A percentile compares a stretch with the other conserved stretches of the same genome.
Conservation (phyloP, 345 rosid genomes). For the Noccaea bulbosa region DNA sequence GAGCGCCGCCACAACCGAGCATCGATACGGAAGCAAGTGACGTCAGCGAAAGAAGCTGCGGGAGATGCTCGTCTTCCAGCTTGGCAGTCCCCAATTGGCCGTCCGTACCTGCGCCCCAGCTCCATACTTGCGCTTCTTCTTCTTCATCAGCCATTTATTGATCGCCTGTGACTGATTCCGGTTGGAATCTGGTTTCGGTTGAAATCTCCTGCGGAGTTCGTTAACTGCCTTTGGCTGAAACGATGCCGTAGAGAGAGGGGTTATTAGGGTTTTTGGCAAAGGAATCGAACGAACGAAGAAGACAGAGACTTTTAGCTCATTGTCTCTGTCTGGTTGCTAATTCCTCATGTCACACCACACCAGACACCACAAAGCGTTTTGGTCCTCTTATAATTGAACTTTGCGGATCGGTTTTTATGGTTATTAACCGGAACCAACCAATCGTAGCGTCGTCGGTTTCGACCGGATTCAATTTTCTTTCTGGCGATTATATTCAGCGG, state of each 20-base stretch:
- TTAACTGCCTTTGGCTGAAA: background rate
- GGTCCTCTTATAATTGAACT: background rate
- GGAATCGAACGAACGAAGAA: background rate
- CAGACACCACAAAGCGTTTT: too few species aligned
- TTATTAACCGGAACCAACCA: background rate
- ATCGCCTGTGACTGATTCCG: too few species aligned
- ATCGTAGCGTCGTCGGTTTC: too few species aligned
- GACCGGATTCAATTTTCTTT: too few species aligned
- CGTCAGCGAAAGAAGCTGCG: conserved; percentile 65
- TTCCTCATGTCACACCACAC: too few species aligned
- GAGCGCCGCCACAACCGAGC: conserved; percentile 95
- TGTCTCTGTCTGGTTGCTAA: too few species aligned
- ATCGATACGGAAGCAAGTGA: conserved; percentile 57
- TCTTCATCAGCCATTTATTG: conserved; percentile 5
- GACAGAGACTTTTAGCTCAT: background rate
- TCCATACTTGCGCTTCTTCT: conserved; percentile 57
- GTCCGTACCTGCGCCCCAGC: conserved; percentile 98
- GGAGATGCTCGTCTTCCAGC: conserved; percentile 74
- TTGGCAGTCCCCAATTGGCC: conserved; percentile 81
- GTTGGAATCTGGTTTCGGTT: too few species aligned
- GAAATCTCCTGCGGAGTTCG: too few species aligned
- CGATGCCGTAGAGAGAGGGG: background rate
- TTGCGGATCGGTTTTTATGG: background rate
- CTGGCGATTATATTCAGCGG: background rate
- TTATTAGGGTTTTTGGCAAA: conserved; percentile 1